These are phyloP conservation scores for Ligustrum vulgare DNA, from an alignment of 257 asterid genomes.

Conservation along the genomic window DNA sequence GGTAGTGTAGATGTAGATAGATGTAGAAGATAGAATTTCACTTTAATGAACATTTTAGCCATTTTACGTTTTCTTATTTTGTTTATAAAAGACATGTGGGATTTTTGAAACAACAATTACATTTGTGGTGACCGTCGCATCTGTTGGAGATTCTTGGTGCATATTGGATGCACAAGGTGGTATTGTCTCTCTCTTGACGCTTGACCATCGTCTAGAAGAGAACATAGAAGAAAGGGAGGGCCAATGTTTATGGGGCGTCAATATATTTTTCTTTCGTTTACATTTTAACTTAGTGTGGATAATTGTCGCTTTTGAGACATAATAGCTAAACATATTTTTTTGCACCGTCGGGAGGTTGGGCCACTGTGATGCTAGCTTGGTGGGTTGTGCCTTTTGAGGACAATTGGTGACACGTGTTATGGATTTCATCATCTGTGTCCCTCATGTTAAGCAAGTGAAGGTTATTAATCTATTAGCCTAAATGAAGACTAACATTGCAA, in stretches of 20 bases:
- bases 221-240: conserved; percentile 92
- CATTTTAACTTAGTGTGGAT: not conserved
- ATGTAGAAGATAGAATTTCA: too few species aligned
- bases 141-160: conserved; percentile 98
- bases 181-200: conserved; percentile 81
- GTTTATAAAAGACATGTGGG: conserved; percentile 61
- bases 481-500: conserved; percentile 7
- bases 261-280: conserved; percentile 9
- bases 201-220: conserved; percentile 93
- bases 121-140: conserved; percentile 94
- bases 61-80: conserved; percentile 25
- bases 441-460: conserved; percentile 99
- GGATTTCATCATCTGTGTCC: conserved; percentile 89
- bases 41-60: not conserved
- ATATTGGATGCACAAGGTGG: conserved; percentile 94
- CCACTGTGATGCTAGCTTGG: conserved; percentile 99
- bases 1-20: too few species aligned
- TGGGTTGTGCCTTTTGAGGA: conserved; percentile 94
- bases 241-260: conserved; percentile 65
- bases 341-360: conserved; percentile 66
- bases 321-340: not conserved
- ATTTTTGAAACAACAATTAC: conserved; percentile 96
- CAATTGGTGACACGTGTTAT: conserved; percentile 98
- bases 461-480: conserved; percentile 37
- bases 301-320: not conserved